Evolutionary conservation across 345 rosid species (phyloP), one percentile per base, ranked within the genome.

Genomic region (Limnanthes douglasii): DNA sequence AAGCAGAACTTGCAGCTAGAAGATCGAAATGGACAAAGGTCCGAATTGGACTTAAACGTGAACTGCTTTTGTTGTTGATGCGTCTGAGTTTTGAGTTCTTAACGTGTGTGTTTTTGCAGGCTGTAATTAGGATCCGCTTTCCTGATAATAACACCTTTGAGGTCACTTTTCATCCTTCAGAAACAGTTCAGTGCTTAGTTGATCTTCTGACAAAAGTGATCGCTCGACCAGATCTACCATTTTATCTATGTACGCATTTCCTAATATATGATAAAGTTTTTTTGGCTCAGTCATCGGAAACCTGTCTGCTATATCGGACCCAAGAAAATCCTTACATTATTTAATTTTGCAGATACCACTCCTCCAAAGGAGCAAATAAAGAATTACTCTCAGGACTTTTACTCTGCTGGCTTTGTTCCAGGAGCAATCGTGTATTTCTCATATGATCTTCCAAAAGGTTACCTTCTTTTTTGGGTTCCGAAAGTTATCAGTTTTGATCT

Each of bases 351-450:
- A 80, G 93, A 74, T 53, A 77, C 94, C 4, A 69, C 95, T 48
- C 95, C 98, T 32, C 98, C 98, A 1, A 90, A 84, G 66, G 74
- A 72, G 62, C 62, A 62, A 51, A 50, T 90, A 20, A 72, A 70
- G 51, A 86, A 90, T 56, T 54, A 67, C 43, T 70, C 77, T n/a
- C 69, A 54, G 47, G 98, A 90, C 61, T 77, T 79, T 37, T 77
- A 55, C 69, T 45, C 86, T 2, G 79, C 92, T 42, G 84, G 95
- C 24, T 80, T 90, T 46, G 18, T 90, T 66, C 98, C 95, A 24
- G 95, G 98, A 31, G 95, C 94, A 35, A 74, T 90, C 42, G 81
- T 84, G 28, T 79, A 90, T 56, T 90, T 83, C 46, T 70, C 85
- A 26, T 66, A 70, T 37, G 70, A 76, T 49, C 41, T 50, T 15